Base-by-base conservation (phyloP, 108 stramenopile genomes). In the Nitzschia inconspicua region DNA sequence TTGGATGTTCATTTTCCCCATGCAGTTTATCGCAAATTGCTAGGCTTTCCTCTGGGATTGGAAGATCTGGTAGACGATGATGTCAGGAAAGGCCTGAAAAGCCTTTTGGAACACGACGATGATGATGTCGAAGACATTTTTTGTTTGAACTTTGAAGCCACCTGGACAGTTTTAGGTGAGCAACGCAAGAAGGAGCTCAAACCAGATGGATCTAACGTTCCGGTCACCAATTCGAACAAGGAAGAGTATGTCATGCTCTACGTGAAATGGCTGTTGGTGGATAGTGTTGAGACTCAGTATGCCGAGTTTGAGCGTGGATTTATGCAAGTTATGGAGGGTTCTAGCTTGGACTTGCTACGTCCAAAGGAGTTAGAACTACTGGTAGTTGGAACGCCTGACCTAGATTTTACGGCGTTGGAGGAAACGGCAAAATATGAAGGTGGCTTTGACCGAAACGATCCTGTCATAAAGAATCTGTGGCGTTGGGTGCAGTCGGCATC, bases 21-120 rank as follows among this genome's bases (percentile, higher is more conserved):
- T 52, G 90, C 89, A 3, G 78, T 94, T 4, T 97, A 93, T 74
- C 83, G 86, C 44, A 95, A 95, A 41, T 69, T 97, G 16, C 75
- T 96, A 23, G 73, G 81, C 16, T 59, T 80, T 14, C 71, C 82
- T 2, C 56, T 87, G 3, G 86, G 83, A 9, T 51, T 91, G 13
- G 87, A 90, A 71, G 96, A 97, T 53, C 63, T 97, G 10, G 72
- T 95, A 7, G 94, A 95, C 65, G 73, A 77, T 3, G 94, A 93
- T 28, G 65, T 95, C 9, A 62, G 60, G 10, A 67, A 70, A 30
- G 93, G 96, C 9, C 74, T 97, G 30, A 61, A 86, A 59, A 72
- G 82, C 44, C 66, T 97, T 41, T 57, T 94, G 47, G 89, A 87
- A 7, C 95, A 94, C 57, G 82, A 83, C 20, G 87, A 73, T 20